Conservation (phyloP, 2,329 filamentous ascomycete genomes). For the Chalaropsis ovoidea region DNA sequence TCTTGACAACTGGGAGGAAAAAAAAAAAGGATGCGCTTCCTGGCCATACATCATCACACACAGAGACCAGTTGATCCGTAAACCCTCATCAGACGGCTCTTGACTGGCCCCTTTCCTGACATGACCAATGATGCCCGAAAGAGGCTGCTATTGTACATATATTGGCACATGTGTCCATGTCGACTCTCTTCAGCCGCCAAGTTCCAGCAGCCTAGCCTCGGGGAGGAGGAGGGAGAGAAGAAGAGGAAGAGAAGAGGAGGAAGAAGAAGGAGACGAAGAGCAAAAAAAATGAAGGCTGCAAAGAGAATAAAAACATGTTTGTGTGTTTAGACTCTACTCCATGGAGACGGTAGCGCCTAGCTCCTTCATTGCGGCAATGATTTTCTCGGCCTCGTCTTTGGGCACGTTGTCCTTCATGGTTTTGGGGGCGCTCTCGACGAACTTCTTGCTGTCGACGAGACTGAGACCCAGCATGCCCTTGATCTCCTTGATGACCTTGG, state of each 20-base stretch:
- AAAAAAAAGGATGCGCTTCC: slow-evolving; percentile 5
- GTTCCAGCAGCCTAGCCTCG: not conserved
- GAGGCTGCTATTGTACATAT: slow-evolving; percentile 18
- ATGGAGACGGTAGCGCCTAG: slow-evolving; percentile 80
- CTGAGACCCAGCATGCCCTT: slow-evolving; percentile 91
- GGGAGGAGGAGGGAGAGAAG: not conserved
- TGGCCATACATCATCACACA: slow-evolving; percentile 17
- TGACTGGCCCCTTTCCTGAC: slow-evolving; percentile 9
- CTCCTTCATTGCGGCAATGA: slow-evolving; percentile 86
- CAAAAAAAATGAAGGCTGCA: slow-evolving; percentile 13
- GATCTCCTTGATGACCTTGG: slow-evolving; percentile 99
- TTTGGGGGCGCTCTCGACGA: slow-evolving; percentile 96
- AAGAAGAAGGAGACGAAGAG: slow-evolving; percentile 3
- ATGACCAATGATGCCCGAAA: slow-evolving; percentile 12
- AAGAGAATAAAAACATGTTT: slow-evolving; percentile 24
- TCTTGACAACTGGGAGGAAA: slow-evolving; percentile 9
- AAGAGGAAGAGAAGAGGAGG: slow-evolving; percentile 1
- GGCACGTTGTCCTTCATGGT: slow-evolving; percentile 97
- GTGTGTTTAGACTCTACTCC: slow-evolving; percentile 53
- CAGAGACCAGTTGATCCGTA: slow-evolving; percentile 9
- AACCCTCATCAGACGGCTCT: not conserved
- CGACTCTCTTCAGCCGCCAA: not conserved
- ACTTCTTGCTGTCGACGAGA: slow-evolving; percentile 99
- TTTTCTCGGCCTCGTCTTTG: slow-evolving; percentile 99
- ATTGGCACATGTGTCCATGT: slow-evolving; percentile 9